Evolutionary conservation across 306 rosid genomes (phyloP), one percentile per base, ranked within the genome.

Genomic region (Gynostemma pentaphyllum): DNA sequence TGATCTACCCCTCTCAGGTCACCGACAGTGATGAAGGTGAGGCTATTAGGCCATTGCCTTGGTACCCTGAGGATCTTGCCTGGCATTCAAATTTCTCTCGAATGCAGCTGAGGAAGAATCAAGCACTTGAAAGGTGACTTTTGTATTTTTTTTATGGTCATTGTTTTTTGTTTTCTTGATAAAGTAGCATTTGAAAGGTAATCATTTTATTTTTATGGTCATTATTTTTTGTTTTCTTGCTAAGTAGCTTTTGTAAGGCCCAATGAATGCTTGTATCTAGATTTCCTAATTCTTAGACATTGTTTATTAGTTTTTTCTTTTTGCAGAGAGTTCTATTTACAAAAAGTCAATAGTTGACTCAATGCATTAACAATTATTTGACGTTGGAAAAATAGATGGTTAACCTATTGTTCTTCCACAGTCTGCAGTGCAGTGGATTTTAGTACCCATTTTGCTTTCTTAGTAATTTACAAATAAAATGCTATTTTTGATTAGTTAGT

Each of bases 61-160:
- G 99, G 99, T 94, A 94, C 72, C 99, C 97, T 59, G 83, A 77
- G 62, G 85, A 84, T 64, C 85, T 94, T 37, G 99, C 99, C 53
- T 94, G 99, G 99, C 99, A 89, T 77, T 88, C 95, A 0, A 94
- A 80, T 76, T 94, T 94, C 56, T 94, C 99, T 4, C 76, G 99
- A 37, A 94, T 94, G 99, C 95, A 94, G 78, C 84, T 94, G 46
- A 77, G 99, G 86, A 94, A 88, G 87, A 94, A 76, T 72, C 97
- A 83, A 78, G 80, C 92, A 16, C 87, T 94, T 37, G 97, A 88
- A 87, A 84, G 95, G 99, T 94, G 72, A 64, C n/a, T 68, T 7
- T 16, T 65, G 41, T 24, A 30, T 7, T 64, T 77, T 39, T 73
- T 77, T 39, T 73, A 63, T 41, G 69, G 30, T 22, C 45, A 21